Base-by-base conservation (phyloP, 805 yeast species). In the Vanderwaltozyma tropicalis region DNA sequence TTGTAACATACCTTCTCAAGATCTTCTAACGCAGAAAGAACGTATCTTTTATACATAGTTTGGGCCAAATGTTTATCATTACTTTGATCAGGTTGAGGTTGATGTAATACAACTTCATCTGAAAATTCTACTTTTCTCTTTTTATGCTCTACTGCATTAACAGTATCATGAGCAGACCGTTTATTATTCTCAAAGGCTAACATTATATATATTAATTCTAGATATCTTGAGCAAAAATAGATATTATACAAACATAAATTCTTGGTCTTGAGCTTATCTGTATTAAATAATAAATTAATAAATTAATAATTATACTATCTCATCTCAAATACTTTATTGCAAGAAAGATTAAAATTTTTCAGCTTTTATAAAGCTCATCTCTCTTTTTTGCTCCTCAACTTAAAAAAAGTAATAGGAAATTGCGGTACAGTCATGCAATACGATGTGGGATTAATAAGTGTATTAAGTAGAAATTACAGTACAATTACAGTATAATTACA, bases 21-120 rank as follows among this genome's bases (percentile, higher is more conserved):
- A 37, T 80, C 72, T 34, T 77, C 82, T 45, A 85, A 61, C 22
- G 89, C 92, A 37, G 83, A 69, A 46, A 70, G 69, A 26, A 82
- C 75, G 50, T 71, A 71, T 30, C 71, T 54, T 27, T 51, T 44
- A 46, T 62, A 66, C 57, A 65, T 53, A 32, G 60, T 59, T 27
- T 54, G 41, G 8, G 65, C 60, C 39, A 65, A 61, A 11, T 28
- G 31, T 19, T 34, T 33, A 13, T 41, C 44, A 29, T 37, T 41
- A 5, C n/a, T 19, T 14, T 35, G 31, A 13, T 24, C 34, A 14
- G 19, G 31, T 25, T 13, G 28, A 16, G 8, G 34, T 18, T 47
- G 35, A 41, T 44, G 50, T 20, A 46, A 35, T 13, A 48, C 43
- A 21, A 53, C 43, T 16, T 49, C 51, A 32, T 53, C 53, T 16